Conservation (phyloP, 139 green algal species). For the Protoeuglena noctilucae region DNA sequence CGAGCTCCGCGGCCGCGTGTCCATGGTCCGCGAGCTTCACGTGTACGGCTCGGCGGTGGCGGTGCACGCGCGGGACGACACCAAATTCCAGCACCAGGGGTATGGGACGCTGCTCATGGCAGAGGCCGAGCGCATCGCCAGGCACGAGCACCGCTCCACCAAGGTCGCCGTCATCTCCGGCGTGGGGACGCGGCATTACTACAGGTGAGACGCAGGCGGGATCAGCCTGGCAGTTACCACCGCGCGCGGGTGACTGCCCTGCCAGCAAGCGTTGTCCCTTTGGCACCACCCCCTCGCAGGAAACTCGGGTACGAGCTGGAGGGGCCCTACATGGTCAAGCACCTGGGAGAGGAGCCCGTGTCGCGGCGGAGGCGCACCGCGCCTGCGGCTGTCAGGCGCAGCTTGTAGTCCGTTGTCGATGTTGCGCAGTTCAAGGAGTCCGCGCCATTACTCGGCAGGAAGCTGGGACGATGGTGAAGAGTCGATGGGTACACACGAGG, state of each 20-base stretch:
- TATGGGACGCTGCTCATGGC: constrained; percentile 89
- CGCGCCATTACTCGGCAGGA: no score
- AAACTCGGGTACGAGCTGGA: constrained; percentile 78
- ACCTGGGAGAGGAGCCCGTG: constrained; percentile 14
- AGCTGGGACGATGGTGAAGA: no score
- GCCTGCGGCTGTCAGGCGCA: no score
- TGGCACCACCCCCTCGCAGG: constrained; percentile 1
- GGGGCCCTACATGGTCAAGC: constrained; percentile 93
- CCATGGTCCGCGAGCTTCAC: constrained; percentile 91
- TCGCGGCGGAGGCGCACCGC: no score
- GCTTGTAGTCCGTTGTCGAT: no score
- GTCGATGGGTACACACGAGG: no score
- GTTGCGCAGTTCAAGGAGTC: no score
- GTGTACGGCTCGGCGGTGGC: constrained; percentile 92
- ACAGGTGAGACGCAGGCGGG: no score
- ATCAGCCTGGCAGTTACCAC: no score
- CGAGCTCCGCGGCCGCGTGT: constrained; percentile 54
- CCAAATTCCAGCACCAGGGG: constrained; percentile 32
- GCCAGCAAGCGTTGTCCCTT: no score
- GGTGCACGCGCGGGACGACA: constrained; percentile 62
- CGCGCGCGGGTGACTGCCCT: no score
- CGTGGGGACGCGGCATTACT: constrained; percentile 94
- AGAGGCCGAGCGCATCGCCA: constrained; percentile 80
- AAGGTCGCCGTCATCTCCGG: constrained; percentile 94
- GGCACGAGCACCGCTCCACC: constrained; percentile 61